Percentiles rank a stretch among this genome's conserved stretches.
Conservation (phyloP, 2,329 filamentous ascomycete species). For the Aspergillus arachidicola region DNA sequence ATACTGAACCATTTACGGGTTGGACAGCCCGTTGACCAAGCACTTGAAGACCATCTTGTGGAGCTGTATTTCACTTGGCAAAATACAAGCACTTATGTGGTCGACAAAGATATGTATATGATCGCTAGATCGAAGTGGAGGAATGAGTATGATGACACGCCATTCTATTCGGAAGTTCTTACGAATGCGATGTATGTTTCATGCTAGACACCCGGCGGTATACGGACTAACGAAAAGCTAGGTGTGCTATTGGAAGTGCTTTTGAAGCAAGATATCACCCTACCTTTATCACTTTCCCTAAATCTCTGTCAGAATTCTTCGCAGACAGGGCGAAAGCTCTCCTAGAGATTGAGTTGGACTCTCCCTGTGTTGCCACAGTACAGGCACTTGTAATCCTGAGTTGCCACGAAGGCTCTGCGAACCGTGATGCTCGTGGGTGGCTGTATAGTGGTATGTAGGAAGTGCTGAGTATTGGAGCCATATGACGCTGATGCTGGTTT, state of each 20-base stretch:
- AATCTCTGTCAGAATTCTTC: slow-evolving; percentile 40
- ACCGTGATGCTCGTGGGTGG: slow-evolving; percentile 51
- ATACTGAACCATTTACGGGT: slow-evolving; percentile 47
- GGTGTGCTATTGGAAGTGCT: slow-evolving; percentile 46
- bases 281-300: slow-evolving; percentile 44
- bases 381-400: slow-evolving; percentile 52
- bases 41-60: slow-evolving; percentile 48
- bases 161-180: slow-evolving; percentile 45
- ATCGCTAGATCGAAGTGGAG: slow-evolving; percentile 38
- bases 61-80: slow-evolving; percentile 54
- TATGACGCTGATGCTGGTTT: background rate
- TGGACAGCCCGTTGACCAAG: slow-evolving; percentile 43
- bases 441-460: slow-evolving; percentile 45
- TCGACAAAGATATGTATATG: slow-evolving; percentile 47
- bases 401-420: slow-evolving; percentile 47
- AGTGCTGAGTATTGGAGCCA: background rate
- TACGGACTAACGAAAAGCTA: slow-evolving; percentile 17
- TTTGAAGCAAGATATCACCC: slow-evolving; percentile 49
- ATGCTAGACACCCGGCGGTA: background rate
- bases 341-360: slow-evolving; percentile 52
- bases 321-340: slow-evolving; percentile 49
- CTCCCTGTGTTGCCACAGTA: slow-evolving; percentile 51
- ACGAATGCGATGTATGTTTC: slow-evolving; percentile 42
- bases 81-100: slow-evolving; percentile 49
- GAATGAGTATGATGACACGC: slow-evolving; percentile 41